These are phyloP conservation scores for Nymphaea colorata DNA, from an alignment of 164 flowering plant genomes.

Conservation along the genomic window DNA sequence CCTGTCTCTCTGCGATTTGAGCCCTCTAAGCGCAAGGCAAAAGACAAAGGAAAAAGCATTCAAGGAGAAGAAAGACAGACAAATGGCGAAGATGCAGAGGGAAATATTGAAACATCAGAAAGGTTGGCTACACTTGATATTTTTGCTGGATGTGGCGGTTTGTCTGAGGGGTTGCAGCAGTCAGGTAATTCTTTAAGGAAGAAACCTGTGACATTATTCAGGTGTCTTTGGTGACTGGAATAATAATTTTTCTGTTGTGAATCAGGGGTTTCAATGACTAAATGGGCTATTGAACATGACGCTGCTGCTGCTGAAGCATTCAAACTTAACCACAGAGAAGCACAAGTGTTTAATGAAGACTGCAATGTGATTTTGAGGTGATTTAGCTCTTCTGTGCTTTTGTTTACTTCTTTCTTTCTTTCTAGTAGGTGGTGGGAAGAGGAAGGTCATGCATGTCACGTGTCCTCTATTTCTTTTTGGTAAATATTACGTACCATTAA, in stretches of 20 bases:
- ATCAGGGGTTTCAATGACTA: slow-evolving; percentile 61
- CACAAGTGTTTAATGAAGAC: slow-evolving; percentile 52
- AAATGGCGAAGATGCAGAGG: neutral
- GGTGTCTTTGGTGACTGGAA: neutral
- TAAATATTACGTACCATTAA: too few relatives aligned
- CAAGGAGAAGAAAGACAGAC: slow-evolving; percentile 39
- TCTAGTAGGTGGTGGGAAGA: too few relatives aligned
- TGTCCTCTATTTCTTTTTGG: too few relatives aligned
- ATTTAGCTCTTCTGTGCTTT: neutral
- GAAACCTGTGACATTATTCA: too few relatives aligned
- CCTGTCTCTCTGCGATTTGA: slow-evolving; percentile 41
- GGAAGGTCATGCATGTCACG: too few relatives aligned
- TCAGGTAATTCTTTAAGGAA: slow-evolving; percentile 31
- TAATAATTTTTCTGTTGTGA: neutral
- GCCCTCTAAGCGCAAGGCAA: slow-evolving; percentile 25
- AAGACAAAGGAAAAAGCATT: slow-evolving; percentile 68
- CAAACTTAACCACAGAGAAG: slow-evolving; percentile 65
- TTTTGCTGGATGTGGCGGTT: slow-evolving; percentile 99
- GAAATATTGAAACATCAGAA: neutral
- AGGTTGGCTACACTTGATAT: slow-evolving; percentile 74
- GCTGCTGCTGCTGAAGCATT: slow-evolving; percentile 93
- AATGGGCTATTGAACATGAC: slow-evolving; percentile 98
- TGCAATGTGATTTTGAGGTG: slow-evolving; percentile 92
- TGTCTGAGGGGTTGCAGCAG: slow-evolving; percentile 76
- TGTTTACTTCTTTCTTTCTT: too few relatives aligned